Evolutionary conservation across 441 rosid species (phyloP).

Genomic region (Manihot esculenta): DNA sequence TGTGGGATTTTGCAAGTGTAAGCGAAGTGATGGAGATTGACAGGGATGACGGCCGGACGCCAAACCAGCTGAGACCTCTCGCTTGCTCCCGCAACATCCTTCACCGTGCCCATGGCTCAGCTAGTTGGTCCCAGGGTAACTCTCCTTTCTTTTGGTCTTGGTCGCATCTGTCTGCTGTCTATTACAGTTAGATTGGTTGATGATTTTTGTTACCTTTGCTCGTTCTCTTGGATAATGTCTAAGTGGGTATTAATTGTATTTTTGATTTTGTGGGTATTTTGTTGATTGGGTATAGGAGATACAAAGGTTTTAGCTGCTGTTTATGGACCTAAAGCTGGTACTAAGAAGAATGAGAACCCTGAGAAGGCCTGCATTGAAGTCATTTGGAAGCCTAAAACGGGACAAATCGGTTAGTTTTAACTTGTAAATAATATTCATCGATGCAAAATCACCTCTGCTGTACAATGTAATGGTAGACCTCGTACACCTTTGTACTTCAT

Average conservation of each 20-base stretch:
- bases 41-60: constrained; percentile 69
- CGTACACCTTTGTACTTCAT: too few species aligned
- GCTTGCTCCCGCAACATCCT: constrained; percentile 74
- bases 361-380: constrained; percentile 92
- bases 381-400: constrained; percentile 90
- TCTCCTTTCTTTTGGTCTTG: neutral
- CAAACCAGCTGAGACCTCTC: constrained; percentile 74
- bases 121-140: constrained; percentile 93
- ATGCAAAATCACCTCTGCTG: too few species aligned
- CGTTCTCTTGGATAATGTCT: neutral
- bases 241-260: neutral
- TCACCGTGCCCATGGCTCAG: constrained; percentile 95
- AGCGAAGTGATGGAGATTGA: constrained; percentile 51
- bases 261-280: neutral
- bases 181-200: neutral
- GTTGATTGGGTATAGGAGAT: constrained; percentile 47
- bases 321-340: constrained; percentile 92
- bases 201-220: neutral
- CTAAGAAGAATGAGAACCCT: constrained; percentile 85
- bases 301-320: constrained; percentile 87
- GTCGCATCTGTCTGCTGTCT: neutral
- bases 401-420: constrained; percentile 61
- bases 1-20: too few species aligned
- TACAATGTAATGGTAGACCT: neutral
- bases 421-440: neutral